Base-by-base conservation (phyloP, 441 rosid species). In the Pelargonium citronellum region DNA sequence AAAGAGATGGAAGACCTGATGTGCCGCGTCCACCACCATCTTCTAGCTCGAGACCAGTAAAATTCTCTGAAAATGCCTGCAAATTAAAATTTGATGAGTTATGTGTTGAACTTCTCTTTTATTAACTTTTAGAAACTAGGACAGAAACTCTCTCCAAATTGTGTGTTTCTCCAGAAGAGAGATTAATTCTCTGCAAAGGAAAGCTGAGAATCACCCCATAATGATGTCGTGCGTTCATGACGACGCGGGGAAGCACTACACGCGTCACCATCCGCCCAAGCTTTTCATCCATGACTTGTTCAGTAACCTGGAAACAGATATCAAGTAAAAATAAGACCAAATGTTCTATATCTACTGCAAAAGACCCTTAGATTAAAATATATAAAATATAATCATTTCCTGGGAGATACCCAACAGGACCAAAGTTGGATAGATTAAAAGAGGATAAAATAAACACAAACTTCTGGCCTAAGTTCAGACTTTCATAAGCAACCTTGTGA, bases 21-120 rank as follows among this genome's bases (percentile, higher is more conserved):
- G 99, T 95, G 71, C 99, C 99, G 64, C 99, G 98, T 57, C 99
- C 99, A 76, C 99, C 99, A 71, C 99, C 99, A 80, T 95, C 99
- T 79, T 95, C 99, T 64, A 95, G 93, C 83, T 95, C 99, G 75
- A 95, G 85, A 61, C 99, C 99, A 2, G 96, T 92, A 75, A 92
- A 92, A 80, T 95, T 95, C 64, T 86, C 90, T 64, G 97, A 90
- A 76, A 89, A 95, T 60, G 99, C 95, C 99, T 95, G 91, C 70
- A 71, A 72, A 74, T 27, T 47, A 41, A 67, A 72, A 65, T 67
- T 57, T 24, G 10, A 53, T 77, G 47, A 83, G 74, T 39, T n/a
- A 13, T 72, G 49, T 60, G 67, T 16, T 49, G 55, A 64, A 12
- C 19, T 64, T 30, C 5, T 69, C 72, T 16, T 44, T 66, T 10